Evolutionary conservation across 257 asterid genomes (phyloP).

Genomic region (Solanum lignicaule): DNA sequence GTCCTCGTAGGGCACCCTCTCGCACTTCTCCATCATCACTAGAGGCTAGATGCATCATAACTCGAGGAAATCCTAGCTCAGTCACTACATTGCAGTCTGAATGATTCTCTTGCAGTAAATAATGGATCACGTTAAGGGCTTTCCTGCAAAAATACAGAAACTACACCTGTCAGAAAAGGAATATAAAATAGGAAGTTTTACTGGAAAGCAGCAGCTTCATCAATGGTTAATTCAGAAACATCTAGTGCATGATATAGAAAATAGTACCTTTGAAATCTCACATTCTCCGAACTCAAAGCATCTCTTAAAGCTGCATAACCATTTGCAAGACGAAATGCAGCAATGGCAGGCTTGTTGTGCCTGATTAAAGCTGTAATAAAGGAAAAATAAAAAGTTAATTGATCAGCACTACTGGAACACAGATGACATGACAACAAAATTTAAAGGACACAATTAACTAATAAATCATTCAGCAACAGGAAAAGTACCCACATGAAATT

Average conservation of each 20-base stretch:
- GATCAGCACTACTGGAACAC: neutral
- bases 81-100: constrained; percentile 44
- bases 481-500: constrained; percentile 54
- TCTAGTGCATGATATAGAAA: neutral
- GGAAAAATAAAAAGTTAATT: neutral
- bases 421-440: neutral
- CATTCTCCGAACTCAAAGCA: constrained; percentile 59
- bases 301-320: constrained; percentile 73
- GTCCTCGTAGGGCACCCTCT: constrained; percentile 76
- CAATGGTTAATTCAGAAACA: neutral
- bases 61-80: constrained; percentile 64
- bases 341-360: constrained; percentile 63
- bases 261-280: constrained; percentile 62
- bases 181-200: neutral
- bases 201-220: neutral
- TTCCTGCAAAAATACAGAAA: constrained; percentile 42
- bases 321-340: constrained; percentile 76
- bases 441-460: neutral
- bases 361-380: constrained; percentile 60
- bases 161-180: neutral
- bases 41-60: constrained; percentile 63
- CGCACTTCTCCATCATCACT: constrained; percentile 66
- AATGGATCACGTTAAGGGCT: constrained; percentile 70
- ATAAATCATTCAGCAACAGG: neutral
- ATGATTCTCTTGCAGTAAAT: constrained; percentile 42